These are phyloP conservation scores for Crotalaria pallida DNA, from an alignment of 306 rosid species.

Conservation along the genomic window DNA sequence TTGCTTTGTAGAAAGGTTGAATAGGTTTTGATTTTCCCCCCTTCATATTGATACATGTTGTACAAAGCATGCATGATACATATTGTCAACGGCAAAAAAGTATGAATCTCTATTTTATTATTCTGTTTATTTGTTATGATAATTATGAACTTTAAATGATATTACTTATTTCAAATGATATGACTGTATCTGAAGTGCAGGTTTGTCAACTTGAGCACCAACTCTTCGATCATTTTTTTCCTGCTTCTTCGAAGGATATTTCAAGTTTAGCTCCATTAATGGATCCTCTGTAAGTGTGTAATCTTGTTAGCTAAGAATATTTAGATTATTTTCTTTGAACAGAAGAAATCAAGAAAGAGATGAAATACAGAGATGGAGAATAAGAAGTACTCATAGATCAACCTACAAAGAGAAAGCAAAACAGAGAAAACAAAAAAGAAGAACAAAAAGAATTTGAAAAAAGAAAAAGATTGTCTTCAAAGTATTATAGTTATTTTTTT, in stretches of 20 bases:
- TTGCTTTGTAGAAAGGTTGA: neutral
- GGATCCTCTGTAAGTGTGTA: constrained; percentile 87
- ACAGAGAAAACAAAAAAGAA: neutral
- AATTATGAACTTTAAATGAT: constrained; percentile 3
- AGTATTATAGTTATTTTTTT: constrained; percentile 1
- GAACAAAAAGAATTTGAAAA: neutral
- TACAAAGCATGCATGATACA: neutral
- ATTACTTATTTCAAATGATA: constrained; percentile 15
- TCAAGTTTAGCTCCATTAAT: constrained; percentile 88
- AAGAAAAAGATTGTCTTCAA: constrained; percentile 3
- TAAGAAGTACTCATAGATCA: neutral
- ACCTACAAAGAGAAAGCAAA: neutral
- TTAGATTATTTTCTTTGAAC: constrained; percentile 16
- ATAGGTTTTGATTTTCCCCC: neutral
- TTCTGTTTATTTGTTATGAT: constrained; percentile 7
- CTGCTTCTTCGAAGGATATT: constrained; percentile 77
- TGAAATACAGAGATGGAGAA: neutral
- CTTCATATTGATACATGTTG: neutral
- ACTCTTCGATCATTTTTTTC: constrained; percentile 92
- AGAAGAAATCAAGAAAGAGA: constrained; percentile 1
- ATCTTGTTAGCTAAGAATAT: constrained; percentile 11
- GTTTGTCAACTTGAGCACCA: constrained; percentile 99
- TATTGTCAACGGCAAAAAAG: constrained; percentile 7
- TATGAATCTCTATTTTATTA: neutral
- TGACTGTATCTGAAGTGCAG: constrained; percentile 43